phyloP scores from a whole-genome alignment of 257 asterid species.

The Coffea eugenioides region DNA sequence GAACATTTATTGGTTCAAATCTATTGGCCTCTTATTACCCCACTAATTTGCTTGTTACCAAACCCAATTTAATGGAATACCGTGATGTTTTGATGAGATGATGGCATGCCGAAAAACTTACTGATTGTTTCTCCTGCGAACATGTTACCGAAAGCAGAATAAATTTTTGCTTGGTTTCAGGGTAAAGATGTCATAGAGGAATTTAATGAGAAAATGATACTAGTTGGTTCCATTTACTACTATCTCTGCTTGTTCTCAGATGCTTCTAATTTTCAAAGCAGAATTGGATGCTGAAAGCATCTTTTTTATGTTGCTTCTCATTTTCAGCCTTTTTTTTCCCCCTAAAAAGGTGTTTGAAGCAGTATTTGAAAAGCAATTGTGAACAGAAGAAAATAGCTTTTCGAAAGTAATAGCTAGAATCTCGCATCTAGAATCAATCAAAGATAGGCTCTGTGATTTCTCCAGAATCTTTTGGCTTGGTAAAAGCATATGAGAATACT shows the following conservation, averaged over 20 bases:
- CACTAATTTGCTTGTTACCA: background rate
- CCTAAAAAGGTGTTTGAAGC: too few species aligned
- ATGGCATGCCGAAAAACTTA: background rate
- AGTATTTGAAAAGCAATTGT: too few species aligned
- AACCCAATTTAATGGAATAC: background rate
- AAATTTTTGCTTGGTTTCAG: background rate
- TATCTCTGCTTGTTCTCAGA: too few species aligned
- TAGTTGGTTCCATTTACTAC: background rate
- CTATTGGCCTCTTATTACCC: background rate
- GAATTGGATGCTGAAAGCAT: too few species aligned
- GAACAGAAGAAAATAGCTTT: too few species aligned
- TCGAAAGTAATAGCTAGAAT: too few species aligned
- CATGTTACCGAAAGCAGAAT: background rate
- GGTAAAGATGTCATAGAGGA: background rate
- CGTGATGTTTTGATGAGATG: background rate
- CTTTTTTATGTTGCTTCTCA: too few species aligned
- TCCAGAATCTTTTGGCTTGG: background rate
- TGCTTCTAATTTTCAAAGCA: too few species aligned
- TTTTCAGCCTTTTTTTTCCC: too few species aligned
- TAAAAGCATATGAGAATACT: background rate
- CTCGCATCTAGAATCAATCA: too few species aligned
- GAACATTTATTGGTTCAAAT: background rate
- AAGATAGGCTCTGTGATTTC: too few species aligned
- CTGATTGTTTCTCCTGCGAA: background rate
- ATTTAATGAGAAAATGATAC: background rate